phyloP scores from a whole-genome alignment of 73 alveolate genomes.

The Durusdinium trenchii region DNA sequence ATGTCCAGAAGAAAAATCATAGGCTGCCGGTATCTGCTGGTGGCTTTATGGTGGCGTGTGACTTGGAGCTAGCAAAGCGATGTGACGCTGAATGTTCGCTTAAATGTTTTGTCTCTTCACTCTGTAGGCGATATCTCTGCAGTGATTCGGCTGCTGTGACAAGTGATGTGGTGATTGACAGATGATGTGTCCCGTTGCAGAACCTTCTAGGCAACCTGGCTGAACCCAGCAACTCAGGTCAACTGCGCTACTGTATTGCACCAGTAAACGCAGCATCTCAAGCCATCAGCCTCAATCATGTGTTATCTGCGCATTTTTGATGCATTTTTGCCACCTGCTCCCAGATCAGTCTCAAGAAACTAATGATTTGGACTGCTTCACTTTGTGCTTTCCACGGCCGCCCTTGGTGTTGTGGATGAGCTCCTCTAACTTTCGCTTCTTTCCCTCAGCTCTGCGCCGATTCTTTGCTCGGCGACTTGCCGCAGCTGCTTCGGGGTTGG shows the following conservation, averaged over 20 bases:
- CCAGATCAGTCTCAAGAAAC: background rate
- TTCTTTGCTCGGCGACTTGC: slow-evolving; percentile 44
- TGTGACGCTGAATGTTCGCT: too few relatives aligned
- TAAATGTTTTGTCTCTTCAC: background rate
- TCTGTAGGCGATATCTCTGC: background rate
- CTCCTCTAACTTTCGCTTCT: slow-evolving; percentile 60
- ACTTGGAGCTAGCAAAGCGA: background rate
- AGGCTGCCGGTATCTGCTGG: background rate
- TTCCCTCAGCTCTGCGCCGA: slow-evolving; percentile 80
- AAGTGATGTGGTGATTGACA: too few relatives aligned
- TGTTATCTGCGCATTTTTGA: too few relatives aligned
- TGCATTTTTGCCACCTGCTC: too few relatives aligned
- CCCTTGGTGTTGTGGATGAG: slow-evolving; percentile 75
- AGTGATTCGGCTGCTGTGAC: too few relatives aligned
- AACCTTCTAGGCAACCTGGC: too few relatives aligned
- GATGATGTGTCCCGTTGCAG: too few relatives aligned
- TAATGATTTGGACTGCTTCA: slow-evolving; percentile 75
- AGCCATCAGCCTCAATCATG: too few relatives aligned
- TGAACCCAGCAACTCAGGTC: too few relatives aligned
- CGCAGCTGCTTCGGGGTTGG: slow-evolving; percentile 89
- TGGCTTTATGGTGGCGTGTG: background rate
- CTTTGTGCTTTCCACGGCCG: slow-evolving; percentile 76
- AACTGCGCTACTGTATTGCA: background rate
- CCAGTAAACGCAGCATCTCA: background rate
- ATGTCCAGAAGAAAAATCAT: background rate